Percentiles rank a stretch among this genome's conserved stretches.
Evolutionary conservation across 352 stramenopile species (phyloP).

Genomic region (Globisporangium rhizosaccharum): DNA sequence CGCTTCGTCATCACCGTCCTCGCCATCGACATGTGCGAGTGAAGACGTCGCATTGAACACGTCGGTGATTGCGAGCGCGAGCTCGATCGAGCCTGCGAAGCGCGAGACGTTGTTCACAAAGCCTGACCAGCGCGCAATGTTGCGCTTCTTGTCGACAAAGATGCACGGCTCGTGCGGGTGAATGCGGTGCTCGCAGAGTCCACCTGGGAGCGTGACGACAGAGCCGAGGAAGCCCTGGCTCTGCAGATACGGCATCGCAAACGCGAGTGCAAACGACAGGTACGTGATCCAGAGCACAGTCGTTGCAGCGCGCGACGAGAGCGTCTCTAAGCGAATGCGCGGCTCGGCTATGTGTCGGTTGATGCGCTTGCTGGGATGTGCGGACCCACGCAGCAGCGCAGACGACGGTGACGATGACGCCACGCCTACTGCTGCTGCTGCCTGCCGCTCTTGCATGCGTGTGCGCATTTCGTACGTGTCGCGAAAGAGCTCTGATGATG

Average conservation of each 20-base stretch:
- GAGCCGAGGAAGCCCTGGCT: conserved; percentile 67
- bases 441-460: conserved; percentile 28
- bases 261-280: conserved; percentile 61
- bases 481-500: conserved; percentile 73
- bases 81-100: conserved; percentile 52
- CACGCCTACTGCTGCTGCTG: neutral
- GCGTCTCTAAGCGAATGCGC: conserved; percentile 73
- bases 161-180: conserved; percentile 47
- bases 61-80: conserved; percentile 47
- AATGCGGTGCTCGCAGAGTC: conserved; percentile 28
- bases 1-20: conserved; percentile 7
- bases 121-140: conserved; percentile 54
- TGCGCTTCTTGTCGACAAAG: conserved; percentile 46
- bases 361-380: conserved; percentile 4
- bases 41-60: conserved; percentile 36
- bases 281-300: conserved; percentile 76
- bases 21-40: neutral
- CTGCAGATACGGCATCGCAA: conserved; percentile 70
- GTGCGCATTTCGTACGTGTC: conserved; percentile 78
- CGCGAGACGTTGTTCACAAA: conserved; percentile 70
- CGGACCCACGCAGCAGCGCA: conserved; percentile 14
- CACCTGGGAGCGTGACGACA: conserved; percentile 49
- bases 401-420: conserved; percentile 13
- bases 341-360: conserved; percentile 18
- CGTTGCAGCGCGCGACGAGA: conserved; percentile 68